phyloP scores from a whole-genome alignment of 2,329 filamentous ascomycete genomes.

The Penicillium decumbens region DNA sequence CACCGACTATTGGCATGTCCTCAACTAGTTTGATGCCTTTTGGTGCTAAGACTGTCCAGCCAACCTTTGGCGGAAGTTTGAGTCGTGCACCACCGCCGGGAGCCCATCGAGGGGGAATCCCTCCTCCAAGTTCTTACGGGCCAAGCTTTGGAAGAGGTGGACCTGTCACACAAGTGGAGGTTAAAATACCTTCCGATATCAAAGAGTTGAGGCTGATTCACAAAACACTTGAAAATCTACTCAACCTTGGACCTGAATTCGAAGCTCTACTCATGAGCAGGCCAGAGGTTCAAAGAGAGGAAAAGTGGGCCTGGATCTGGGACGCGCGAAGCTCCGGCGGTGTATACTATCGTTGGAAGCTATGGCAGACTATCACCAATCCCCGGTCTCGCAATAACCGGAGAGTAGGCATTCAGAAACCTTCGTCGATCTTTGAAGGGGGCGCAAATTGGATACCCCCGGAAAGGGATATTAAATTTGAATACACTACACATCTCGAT shows the following conservation, averaged over 20 bases:
- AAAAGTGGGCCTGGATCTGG: constrained; percentile 94
- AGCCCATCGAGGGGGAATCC: constrained; percentile 60
- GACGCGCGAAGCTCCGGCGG: constrained; percentile 73
- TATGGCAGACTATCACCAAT: constrained; percentile 81
- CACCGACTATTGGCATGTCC: constrained; percentile 46
- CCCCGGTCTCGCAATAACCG: constrained; percentile 40
- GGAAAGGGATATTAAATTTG: constrained; percentile 68
- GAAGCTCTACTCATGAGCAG: constrained; percentile 88
- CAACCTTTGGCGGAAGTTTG: constrained; percentile 43
- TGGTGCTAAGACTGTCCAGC: constrained; percentile 65
- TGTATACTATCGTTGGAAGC: constrained; percentile 86
- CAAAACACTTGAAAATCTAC: constrained; percentile 73
- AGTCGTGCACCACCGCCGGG: constrained; percentile 48
- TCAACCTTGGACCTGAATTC: constrained; percentile 78
- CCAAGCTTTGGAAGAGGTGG: constrained; percentile 44
- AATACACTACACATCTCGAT: constrained; percentile 70
- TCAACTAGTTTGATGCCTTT: constrained; percentile 62
- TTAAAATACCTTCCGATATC: constrained; percentile 71
- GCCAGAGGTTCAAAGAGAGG: constrained; percentile 74
- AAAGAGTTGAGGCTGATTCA: constrained; percentile 79
- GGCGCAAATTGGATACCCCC: constrained; percentile 74
- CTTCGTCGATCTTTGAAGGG: constrained; percentile 64
- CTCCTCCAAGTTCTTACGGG: constrained; percentile 70
- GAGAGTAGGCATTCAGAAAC: constrained; percentile 48
- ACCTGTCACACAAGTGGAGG: constrained; percentile 60